A percentile compares a stretch with the other conserved stretches of the same genome.
These are phyloP conservation scores for Perilla frutescens DNA, from an alignment of 257 asterid genomes.

Conservation along the genomic window DNA sequence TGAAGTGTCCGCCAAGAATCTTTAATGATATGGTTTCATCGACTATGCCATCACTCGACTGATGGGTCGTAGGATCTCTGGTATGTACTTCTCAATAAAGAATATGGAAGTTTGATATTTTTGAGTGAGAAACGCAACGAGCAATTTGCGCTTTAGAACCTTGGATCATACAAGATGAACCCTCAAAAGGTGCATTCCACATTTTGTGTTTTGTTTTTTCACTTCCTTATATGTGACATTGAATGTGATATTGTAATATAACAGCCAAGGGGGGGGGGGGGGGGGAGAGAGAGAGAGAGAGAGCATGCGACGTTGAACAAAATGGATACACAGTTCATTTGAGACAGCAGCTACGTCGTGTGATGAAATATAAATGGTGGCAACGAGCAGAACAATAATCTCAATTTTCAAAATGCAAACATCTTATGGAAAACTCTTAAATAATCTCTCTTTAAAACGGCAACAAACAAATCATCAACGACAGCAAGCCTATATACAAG, in stretches of 20 bases:
- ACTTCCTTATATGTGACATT: not conserved
- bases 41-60: not conserved
- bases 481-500: conserved; percentile 37
- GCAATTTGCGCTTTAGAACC: conserved; percentile 17
- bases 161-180: conserved; percentile 10
- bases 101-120: not conserved
- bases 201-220: not conserved
- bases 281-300: too few species aligned
- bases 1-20: conserved; percentile 6
- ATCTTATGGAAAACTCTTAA: not conserved
- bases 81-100: not conserved
- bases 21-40: not conserved
- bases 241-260: too few species aligned
- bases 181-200: not conserved
- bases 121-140: not conserved
- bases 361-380: not conserved
- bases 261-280: too few species aligned
- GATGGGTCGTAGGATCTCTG: not conserved
- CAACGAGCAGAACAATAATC: not conserved
- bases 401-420: not conserved
- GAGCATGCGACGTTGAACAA: too few species aligned
- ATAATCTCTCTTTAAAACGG: not conserved
- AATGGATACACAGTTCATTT: not conserved
- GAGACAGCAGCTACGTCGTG: not conserved
- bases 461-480: conserved; percentile 17